Conservation (phyloP, 2,329 filamentous ascomycete genomes). For the Aureobasidium melanogenum region DNA sequence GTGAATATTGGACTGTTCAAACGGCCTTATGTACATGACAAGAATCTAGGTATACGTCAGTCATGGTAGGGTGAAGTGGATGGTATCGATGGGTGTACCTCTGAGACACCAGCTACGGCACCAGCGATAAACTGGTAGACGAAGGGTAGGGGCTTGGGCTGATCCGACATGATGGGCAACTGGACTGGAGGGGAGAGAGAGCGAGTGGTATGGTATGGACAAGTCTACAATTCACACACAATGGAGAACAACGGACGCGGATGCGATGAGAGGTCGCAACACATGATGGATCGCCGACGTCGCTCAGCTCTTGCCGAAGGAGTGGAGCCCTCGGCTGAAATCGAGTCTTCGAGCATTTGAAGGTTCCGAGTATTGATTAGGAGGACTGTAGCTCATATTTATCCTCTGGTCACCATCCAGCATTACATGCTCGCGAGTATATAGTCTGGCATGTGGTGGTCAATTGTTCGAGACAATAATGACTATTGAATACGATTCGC, state of each 20-base stretch:
- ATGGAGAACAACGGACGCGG: background rate
- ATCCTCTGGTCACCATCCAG: background rate
- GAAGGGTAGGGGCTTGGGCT: constrained; percentile 73
- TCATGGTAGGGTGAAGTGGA: background rate
- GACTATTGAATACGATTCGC: background rate
- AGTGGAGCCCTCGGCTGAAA: background rate
- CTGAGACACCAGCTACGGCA: constrained; percentile 95
- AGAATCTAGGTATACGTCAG: constrained; percentile 18
- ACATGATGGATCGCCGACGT: background rate
- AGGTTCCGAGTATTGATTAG: background rate
- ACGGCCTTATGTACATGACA: constrained; percentile 44
- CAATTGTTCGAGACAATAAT: background rate
- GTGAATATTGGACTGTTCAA: too few species aligned
- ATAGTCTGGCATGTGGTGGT: background rate
- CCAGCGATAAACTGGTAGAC: constrained; percentile 92
- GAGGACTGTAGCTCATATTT: background rate
- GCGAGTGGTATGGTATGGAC: background rate
- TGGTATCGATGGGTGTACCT: constrained; percentile 51
- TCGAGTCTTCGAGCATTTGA: background rate
- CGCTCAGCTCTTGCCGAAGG: background rate
- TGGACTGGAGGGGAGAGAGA: background rate
- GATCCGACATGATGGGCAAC: constrained; percentile 34
- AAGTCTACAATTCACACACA: background rate
- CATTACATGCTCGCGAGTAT: background rate
- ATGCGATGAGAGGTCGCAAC: constrained; percentile 6